Evolutionary conservation across 352 stramenopile species (phyloP).

Genomic region (Globisporangium spiculum): DNA sequence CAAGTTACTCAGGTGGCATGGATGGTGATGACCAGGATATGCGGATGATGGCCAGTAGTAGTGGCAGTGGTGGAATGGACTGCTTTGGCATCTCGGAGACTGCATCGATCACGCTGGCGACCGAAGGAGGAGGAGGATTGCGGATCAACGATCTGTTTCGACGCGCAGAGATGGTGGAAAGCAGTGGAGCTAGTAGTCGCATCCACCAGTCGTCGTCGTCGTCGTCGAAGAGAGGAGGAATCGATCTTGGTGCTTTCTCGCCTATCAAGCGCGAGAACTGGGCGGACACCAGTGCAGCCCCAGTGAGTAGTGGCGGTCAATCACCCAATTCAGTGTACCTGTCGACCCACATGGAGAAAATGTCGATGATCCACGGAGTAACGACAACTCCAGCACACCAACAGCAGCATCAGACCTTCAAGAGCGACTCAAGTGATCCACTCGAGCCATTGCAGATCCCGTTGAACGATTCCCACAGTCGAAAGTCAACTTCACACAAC

Average conservation of each 20-base stretch:
- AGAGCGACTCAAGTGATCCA: not conserved
- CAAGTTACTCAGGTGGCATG: not conserved
- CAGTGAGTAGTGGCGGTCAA: constrained; percentile 14
- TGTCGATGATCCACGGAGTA: constrained; percentile 42
- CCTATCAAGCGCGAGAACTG: constrained; percentile 16
- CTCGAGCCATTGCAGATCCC: constrained; percentile 6
- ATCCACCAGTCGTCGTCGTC: not conserved
- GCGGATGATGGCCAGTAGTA: constrained; percentile 11
- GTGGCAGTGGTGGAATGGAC: constrained; percentile 19
- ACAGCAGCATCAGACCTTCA: not conserved
- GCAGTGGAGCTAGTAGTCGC: not conserved
- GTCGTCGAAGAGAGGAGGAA: not conserved
- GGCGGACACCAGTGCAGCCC: not conserved
- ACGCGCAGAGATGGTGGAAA: constrained; percentile 3
- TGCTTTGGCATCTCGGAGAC: constrained; percentile 44
- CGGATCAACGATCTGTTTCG: constrained; percentile 17
- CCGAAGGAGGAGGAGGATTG: constrained; percentile 10
- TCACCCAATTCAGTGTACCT: constrained; percentile 38
- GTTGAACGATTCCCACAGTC: not conserved
- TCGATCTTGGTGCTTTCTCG: constrained; percentile 24
- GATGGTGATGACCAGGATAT: constrained; percentile 32
- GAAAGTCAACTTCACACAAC: not conserved
- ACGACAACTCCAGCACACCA: not conserved
- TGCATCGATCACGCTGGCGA: constrained; percentile 9
- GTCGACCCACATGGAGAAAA: constrained; percentile 62